Evolutionary conservation across 208 protist genomes (phyloP), one percentile per base, ranked within the genome.

Genomic region (Balamuthia mandrillaris): DNA sequence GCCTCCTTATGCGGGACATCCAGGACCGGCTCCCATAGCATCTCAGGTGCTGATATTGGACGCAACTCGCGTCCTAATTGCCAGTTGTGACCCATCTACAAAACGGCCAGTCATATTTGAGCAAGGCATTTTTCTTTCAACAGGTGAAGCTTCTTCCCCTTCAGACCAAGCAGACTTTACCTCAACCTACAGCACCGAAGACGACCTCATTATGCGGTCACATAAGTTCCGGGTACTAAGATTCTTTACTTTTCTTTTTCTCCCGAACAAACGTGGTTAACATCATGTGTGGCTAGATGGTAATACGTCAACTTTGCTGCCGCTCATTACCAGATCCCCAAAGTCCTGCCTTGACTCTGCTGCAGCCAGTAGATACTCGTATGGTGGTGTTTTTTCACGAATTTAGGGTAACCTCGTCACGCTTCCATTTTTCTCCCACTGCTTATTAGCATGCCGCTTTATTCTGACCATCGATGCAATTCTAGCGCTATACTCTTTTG

Each of bases 221-320:
- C 74, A 81, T 37, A 41, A 51, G 12, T 81, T 81, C 27, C 74
- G 61, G 42, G 74, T 81, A 31, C 37, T n/a, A n/a, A n/a, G 56
- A 10, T 6, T 12, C 24, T 21, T 6, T 6, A 7, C 10, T 21
- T 6, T 77, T 31, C 52, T 60, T n/a, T 60, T 60, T 60, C n/a
- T n/a, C n/a, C n/a, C n/a, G n/a, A n/a, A n/a, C n/a, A n/a, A n/a
- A n/a, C n/a, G n/a, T n/a, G n/a, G n/a, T n/a, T n/a, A n/a, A n/a
- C n/a, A n/a, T n/a, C n/a, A n/a, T n/a, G 29, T 60, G 29, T 60
- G 24, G 52, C 1, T 27, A 60, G 52, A 60, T 60, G 52, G 29
- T 31, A 37, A n/a, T 79, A 18, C 51, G 29, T 5, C 31, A 58
- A 41, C 45, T 33, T 9, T 37, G 70, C 9, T 79, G 70, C 49